These are phyloP conservation scores for Glaciozyma martinii DNA, from an alignment of 768 basidiomycete genomes.

Conservation along the genomic window DNA sequence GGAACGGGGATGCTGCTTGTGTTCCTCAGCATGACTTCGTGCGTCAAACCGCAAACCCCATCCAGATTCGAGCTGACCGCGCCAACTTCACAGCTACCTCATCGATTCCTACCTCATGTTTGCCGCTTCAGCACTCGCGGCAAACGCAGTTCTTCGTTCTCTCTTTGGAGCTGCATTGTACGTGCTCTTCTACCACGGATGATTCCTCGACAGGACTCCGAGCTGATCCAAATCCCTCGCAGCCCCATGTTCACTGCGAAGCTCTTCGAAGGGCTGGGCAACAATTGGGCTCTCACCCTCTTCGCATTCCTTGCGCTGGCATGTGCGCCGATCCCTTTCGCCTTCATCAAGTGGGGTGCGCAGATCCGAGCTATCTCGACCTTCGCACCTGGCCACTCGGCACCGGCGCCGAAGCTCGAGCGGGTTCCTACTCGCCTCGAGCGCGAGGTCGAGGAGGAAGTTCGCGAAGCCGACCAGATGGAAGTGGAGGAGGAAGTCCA, in stretches of 20 bases:
- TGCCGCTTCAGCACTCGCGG: slow-evolving; percentile 35
- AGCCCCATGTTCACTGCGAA: neutral
- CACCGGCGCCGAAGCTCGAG: neutral
- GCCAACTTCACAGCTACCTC: neutral
- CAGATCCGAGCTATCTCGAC: neutral
- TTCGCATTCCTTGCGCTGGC: slow-evolving; percentile 29
- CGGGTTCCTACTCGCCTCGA: neutral
- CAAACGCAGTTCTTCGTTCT: slow-evolving; percentile 36
- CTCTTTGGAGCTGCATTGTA: slow-evolving; percentile 30
- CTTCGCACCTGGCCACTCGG: neutral
- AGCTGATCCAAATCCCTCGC: slow-evolving; percentile 41
- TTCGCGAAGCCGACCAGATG: neutral
- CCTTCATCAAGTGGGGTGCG: neutral
- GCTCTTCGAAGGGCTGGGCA: slow-evolving; percentile 34
- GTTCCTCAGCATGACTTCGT: too few relatives aligned
- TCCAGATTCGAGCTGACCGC: too few relatives aligned
- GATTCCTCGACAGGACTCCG: too few relatives aligned
- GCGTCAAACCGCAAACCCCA: too few relatives aligned
- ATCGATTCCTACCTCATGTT: slow-evolving; percentile 31
- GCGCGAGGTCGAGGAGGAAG: neutral
- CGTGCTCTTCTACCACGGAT: neutral
- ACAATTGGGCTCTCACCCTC: slow-evolving; percentile 33
- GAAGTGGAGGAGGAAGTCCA: neutral
- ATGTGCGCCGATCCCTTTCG: slow-evolving; percentile 3
- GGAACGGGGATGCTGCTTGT: too few relatives aligned